Evolutionary conservation across 257 asterid genomes (phyloP), one percentile per base, ranked within the genome.

Genomic region (Orobanche coerulescens): DNA sequence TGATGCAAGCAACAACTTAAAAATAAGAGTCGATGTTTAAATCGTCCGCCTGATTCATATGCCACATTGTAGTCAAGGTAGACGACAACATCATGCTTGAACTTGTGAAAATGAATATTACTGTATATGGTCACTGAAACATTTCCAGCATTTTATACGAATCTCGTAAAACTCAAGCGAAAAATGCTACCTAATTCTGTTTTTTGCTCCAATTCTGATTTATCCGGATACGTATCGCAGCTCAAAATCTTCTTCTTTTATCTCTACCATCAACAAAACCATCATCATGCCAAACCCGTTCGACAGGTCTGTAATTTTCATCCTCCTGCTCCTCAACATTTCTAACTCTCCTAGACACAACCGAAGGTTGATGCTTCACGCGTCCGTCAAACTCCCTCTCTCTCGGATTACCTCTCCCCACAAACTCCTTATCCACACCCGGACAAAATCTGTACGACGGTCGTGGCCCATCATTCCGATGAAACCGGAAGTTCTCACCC

Each of bases 161-260:
- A 59, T 47, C 67, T 49, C 48, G 18, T 14, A 65, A 52, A 66
- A 28, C 66, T 48, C 71, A 23, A 16, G 48, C n/a, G 40, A 47
- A 26, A 61, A 53, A 39, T 6, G 71, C 40, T 15, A 51, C 59
- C 56, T 47, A 34, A 28, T 33, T 64, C 7, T 25, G 42, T 36
- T 49, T 16, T 50, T 42, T 49, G 11, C 36, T 7, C 36, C 36
- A 30, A 3, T 37, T 20, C 23, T 5, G 31, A 26, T 30, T 13
- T 36, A 47, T 48, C 55, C 60, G 20, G 65, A 19, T 39, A 15
- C 25, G 18, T 12, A 37, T 58, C 18, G 52, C 50, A 52, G 24
- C 69, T 84, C 78, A 87, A 73, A 82, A 90, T 72, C 91, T 87
- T 79, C 93, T 83, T 73, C 93, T 78, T 79, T 90, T 90, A 66